A percentile compares a stretch with the other conserved stretches of the same genome.
Conservation (phyloP, 345 rosid genomes). For the Citrus trifoliata region DNA sequence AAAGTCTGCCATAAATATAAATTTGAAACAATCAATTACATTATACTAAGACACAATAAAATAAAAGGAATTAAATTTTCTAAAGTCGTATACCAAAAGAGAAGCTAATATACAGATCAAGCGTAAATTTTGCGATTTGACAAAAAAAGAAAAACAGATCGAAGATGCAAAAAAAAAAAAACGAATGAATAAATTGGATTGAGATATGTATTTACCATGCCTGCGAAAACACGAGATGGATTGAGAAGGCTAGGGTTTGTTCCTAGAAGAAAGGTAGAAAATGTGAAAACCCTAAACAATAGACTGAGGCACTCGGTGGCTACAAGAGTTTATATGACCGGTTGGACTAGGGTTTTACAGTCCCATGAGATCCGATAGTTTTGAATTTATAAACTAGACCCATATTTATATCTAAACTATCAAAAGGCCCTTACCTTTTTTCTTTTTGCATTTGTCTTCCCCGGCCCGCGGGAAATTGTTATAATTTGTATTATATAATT, state of each 20-base stretch:
- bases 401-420: background rate
- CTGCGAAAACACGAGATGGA: background rate
- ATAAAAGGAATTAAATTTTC: background rate
- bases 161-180: background rate
- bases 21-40: background rate
- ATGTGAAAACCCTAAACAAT: constrained; percentile 3
- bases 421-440: background rate
- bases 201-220: constrained; percentile 25
- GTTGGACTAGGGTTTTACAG: constrained; percentile 16
- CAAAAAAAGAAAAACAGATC: background rate
- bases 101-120: background rate
- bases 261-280: background rate
- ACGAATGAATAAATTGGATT: background rate
- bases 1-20: background rate
- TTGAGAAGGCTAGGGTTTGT: background rate
- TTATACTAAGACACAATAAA: too few relatives aligned
- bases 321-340: background rate
- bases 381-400: background rate
- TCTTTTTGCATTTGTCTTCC: background rate
- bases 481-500: too few relatives aligned
- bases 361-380: background rate
- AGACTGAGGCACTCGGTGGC: background rate
- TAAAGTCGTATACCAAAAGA: background rate
- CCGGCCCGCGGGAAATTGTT: too few relatives aligned
- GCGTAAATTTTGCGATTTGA: background rate